phyloP scores from a whole-genome alignment of 1,284 basidiomycete genomes.

The Coniophora puteana region DNA sequence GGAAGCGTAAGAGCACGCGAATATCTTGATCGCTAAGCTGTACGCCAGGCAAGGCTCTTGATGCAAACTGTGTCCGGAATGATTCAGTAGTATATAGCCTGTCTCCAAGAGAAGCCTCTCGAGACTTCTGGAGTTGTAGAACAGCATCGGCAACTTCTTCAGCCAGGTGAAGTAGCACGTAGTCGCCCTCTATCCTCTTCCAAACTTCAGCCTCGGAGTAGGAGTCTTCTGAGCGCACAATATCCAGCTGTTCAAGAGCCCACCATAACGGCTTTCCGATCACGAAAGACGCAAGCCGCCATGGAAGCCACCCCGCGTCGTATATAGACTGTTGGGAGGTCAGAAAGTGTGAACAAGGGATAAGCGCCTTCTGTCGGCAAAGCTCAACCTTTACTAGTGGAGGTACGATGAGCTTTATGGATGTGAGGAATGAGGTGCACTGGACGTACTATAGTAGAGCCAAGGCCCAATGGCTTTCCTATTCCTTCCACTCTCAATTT shows the following conservation, averaged over 20 bases:
- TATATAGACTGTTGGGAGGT: slow-evolving; percentile 60
- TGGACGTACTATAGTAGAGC: slow-evolving; percentile 67
- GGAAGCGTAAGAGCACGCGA: slow-evolving; percentile 69
- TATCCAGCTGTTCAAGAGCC: slow-evolving; percentile 75
- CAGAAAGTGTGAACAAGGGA: slow-evolving; percentile 58
- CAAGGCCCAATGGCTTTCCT: slow-evolving; percentile 80
- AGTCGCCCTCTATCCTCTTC: slow-evolving; percentile 64
- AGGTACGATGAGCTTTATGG: slow-evolving; percentile 18
- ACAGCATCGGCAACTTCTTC: slow-evolving; percentile 66
- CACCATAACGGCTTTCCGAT: slow-evolving; percentile 84
- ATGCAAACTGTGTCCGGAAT: slow-evolving; percentile 61
- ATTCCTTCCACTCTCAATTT: slow-evolving; percentile 61
- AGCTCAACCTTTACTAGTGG: slow-evolving; percentile 64
- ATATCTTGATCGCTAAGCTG: slow-evolving; percentile 58
- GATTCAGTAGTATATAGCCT: slow-evolving; percentile 58
- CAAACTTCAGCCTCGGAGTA: slow-evolving; percentile 63
- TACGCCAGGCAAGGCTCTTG: slow-evolving; percentile 38
- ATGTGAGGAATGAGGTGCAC: background rate
- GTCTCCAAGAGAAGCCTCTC: slow-evolving; percentile 54
- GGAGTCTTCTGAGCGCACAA: slow-evolving; percentile 59
- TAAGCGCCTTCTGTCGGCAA: slow-evolving; percentile 38
- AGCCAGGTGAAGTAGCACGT: slow-evolving; percentile 66
- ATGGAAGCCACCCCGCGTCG: slow-evolving; percentile 64
- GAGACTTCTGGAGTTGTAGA: no score
- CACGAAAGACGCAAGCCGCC: slow-evolving; percentile 64